Base-by-base conservation (phyloP, 1,284 basidiomycete species). In the Ganoderma lucidum region DNA sequence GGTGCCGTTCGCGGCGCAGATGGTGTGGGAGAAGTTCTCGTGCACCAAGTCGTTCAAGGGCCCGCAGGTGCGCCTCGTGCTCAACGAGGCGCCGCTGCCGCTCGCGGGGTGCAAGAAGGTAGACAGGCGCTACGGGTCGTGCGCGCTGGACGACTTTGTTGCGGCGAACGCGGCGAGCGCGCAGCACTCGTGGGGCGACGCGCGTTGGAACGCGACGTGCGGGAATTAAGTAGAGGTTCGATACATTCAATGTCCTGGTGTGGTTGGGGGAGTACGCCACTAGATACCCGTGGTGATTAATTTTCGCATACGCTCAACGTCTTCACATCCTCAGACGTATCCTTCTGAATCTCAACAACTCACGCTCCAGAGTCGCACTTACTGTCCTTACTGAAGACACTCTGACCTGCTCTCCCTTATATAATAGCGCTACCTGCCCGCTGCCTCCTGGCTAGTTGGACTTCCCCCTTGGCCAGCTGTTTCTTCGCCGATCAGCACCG, bases 21-120 rank as follows among this genome's bases (percentile, higher is more conserved):
- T 85, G 85, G 75, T 83, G 56, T 87, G 82, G 82, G 82, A 85
- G 74, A 82, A 77, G 70, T 82, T 85, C 72, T 76, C 75, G 1
- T 87, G 84, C 76, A 59, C 75, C 44, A 73, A 76, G 17, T 81
- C 80, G 75, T 80, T 79, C 65, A 61, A 75, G 42, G 82, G 67
- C 37, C 80, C 80, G n/a, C 82, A 84, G 74, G 77, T 86, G 53
- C 81, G 85, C 58, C 78, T 87, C 14, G 66, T 85, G 63, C 79
- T 86, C 51, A 85, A 86, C 75, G 82, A 82, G 66, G 76, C 80
- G 64, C 82, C 82, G 15, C 78, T 83, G 69, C 82, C 84, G 32
- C 74, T 85, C 55, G 62, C 75, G 19, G 72, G 73, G 17, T 84
- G 83, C 72, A 76, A 74, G 70, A 68, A 65, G 30, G 63, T 72